A percentile compares a stretch with the other conserved stretches of the same genome.
Evolutionary conservation across 2,329 filamentous ascomycete species (phyloP).

Genomic region (Fusarium incarnatum): DNA sequence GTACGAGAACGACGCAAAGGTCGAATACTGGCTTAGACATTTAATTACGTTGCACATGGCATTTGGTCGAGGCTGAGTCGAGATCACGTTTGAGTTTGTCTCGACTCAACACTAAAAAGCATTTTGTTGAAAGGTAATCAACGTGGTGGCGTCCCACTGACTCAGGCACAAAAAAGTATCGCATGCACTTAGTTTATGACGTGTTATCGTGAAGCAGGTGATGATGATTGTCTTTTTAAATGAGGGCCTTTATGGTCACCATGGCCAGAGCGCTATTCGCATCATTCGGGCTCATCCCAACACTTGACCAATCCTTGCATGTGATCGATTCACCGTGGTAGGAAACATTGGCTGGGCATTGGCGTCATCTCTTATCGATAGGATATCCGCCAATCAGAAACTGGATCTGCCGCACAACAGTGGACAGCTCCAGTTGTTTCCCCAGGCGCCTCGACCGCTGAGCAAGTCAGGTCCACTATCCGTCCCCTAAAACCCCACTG

Average conservation of each 20-base stretch:
- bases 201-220: slow-evolving; percentile 18
- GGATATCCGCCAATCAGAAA: slow-evolving; percentile 13
- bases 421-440: slow-evolving; percentile 19
- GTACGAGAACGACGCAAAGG: slow-evolving; percentile 7
- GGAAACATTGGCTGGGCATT: slow-evolving; percentile 33
- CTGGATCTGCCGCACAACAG: not conserved
- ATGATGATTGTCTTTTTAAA: slow-evolving; percentile 3
- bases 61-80: slow-evolving; percentile 20
- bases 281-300: slow-evolving; percentile 38
- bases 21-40: not conserved
- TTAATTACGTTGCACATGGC: slow-evolving; percentile 7
- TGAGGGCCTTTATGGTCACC: slow-evolving; percentile 28
- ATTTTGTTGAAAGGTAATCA: not conserved
- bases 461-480: slow-evolving; percentile 14
- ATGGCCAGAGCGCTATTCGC: slow-evolving; percentile 13
- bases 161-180: slow-evolving; percentile 7
- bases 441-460: slow-evolving; percentile 33
- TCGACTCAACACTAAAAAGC: not conserved
- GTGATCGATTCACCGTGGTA: slow-evolving; percentile 41
- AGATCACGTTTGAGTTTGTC: slow-evolving; percentile 22
- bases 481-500: slow-evolving; percentile 28
- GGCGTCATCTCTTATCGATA: slow-evolving; percentile 47
- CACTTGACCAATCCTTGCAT: slow-evolving; percentile 42
- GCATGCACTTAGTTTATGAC: slow-evolving; percentile 21
- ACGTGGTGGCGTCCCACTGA: slow-evolving; percentile 10